Base-by-base conservation (phyloP, 345 rosid genomes). In the Pseudoturritis turrita region DNA sequence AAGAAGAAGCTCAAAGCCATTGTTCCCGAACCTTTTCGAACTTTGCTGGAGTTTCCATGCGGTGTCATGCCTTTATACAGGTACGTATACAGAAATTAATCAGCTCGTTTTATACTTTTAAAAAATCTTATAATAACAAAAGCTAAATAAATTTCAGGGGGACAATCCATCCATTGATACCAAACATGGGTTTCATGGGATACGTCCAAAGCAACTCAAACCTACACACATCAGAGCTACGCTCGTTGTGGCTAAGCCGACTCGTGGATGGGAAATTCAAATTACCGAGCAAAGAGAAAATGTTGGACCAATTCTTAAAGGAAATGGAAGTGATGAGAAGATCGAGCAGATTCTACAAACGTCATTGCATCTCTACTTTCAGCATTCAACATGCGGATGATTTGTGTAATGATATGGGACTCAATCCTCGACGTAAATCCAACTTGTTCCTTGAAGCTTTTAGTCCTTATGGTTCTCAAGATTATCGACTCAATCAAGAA, bases 331-430 rank as follows among this genome's bases (percentile, higher is more conserved):
- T 86, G 10, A 81, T 72, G 78, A 84, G 72, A 86, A 81, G 80
- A 71, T 77, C 87, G 1, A 86, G 89, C 40, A 82, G 97, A 76
- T 93, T 90, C 71, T 87, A 89, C 74, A 83, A 87, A 43, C 85
- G 90, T 73, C 92, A 89, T 45, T 93, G 98, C 81, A 90, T 90
- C 17, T 86, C 98, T 14, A 90, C 98, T 13, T 90, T 76, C 77
- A 93, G 98, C 76, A 93, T 93, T 80, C 86, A 87, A 55, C 96
- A 90, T 69, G 84, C 86, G 0, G 96, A 93, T 68, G 97, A 87
- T 51, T 68, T 92, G 47, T 92, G 96, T 65, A 75, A 80, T 57
- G 96, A 92, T 73, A 88, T 92, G 91, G 96, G 93, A 7, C 83
- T 90, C 85, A 83, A 68, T 49, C 62, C 87, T 41, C 78, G 86